Percentiles rank a stretch among this genome's conserved stretches.
These are phyloP conservation scores for Dalbergia cochinchinensis DNA, from an alignment of 306 rosid genomes.

Conservation along the genomic window DNA sequence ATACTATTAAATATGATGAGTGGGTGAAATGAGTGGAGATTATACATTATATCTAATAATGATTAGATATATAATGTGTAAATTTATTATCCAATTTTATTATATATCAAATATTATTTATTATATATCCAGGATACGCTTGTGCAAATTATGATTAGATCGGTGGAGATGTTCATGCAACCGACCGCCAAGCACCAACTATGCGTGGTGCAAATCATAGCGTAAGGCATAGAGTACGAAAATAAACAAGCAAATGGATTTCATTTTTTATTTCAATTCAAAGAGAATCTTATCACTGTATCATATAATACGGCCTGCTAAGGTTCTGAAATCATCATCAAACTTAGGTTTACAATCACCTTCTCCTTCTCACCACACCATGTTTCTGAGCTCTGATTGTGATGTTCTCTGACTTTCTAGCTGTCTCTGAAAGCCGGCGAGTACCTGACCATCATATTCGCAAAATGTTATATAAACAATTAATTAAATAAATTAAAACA, in stretches of 20 bases:
- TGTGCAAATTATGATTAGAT: not conserved
- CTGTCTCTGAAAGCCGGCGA: slow-evolving; percentile 51
- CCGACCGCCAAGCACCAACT: not conserved
- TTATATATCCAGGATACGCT: not conserved
- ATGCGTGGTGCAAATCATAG: not conserved
- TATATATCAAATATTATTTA: no score
- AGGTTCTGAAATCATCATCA: slow-evolving; percentile 18
- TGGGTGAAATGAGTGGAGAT: no score
- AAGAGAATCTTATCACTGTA: slow-evolving; percentile 14
- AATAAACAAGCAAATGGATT: not conserved
- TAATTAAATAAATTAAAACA: not conserved
- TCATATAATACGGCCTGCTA: slow-evolving; percentile 42
- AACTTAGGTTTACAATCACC: not conserved
- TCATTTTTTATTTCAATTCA: not conserved
- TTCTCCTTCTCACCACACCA: not conserved
- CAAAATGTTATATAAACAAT: slow-evolving; percentile 22
- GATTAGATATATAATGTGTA: no score
- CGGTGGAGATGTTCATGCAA: not conserved
- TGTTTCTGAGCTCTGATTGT: slow-evolving; percentile 20
- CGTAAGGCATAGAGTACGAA: not conserved
- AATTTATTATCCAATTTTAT: no score
- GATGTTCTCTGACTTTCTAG: slow-evolving; percentile 49
- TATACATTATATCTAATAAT: no score
- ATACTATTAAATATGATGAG: no score
- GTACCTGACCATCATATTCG: slow-evolving; percentile 3